Conservation (phyloP, 352 stramenopile genomes). For the Globisporangium nagaii region DNA sequence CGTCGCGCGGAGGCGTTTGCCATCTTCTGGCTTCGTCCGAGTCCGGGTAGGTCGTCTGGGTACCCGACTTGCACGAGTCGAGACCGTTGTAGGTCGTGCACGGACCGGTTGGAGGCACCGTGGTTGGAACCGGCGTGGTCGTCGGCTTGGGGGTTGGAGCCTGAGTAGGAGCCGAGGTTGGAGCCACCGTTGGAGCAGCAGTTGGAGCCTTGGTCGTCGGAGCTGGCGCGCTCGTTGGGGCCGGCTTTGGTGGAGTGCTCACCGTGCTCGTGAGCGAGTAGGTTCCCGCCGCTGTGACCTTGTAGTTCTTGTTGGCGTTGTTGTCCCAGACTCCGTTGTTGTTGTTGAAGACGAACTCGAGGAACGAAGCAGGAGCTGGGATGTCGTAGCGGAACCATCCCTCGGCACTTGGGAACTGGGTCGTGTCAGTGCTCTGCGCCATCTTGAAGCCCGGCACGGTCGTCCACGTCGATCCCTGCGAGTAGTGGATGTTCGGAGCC, state of each 20-base stretch:
- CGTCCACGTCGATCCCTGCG: constrained; percentile 20
- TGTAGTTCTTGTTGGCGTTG: constrained; percentile 42
- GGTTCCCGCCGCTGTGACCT: constrained; percentile 23
- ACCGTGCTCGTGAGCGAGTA: constrained; percentile 31
- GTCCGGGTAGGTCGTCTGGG: constrained; percentile 14
- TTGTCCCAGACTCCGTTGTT: constrained; percentile 38
- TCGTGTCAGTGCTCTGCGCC: constrained; percentile 10
- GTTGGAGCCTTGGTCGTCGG: constrained; percentile 18
- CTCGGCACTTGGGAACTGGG: constrained; percentile 17
- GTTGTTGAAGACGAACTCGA: constrained; percentile 50
- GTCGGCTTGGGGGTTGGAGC: neutral
- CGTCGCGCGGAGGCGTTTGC: constrained; percentile 44
- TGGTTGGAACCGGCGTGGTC: neutral
- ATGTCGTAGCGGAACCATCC: constrained; percentile 37
- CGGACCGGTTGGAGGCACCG: constrained; percentile 12
- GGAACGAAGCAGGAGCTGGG: constrained; percentile 18
- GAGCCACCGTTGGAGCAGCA: neutral
- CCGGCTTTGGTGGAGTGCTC: constrained; percentile 20
- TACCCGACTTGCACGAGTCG: constrained; percentile 21
- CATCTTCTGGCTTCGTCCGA: constrained; percentile 30
- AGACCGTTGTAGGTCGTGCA: constrained; percentile 31
- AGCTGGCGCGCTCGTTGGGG: constrained; percentile 13
- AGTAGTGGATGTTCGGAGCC: constrained; percentile 44
- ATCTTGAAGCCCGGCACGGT: constrained; percentile 4
- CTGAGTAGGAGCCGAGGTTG: neutral